phyloP scores from a whole-genome alignment of 495 filamentous ascomycete species.

The Jackrogersella minutella region DNA sequence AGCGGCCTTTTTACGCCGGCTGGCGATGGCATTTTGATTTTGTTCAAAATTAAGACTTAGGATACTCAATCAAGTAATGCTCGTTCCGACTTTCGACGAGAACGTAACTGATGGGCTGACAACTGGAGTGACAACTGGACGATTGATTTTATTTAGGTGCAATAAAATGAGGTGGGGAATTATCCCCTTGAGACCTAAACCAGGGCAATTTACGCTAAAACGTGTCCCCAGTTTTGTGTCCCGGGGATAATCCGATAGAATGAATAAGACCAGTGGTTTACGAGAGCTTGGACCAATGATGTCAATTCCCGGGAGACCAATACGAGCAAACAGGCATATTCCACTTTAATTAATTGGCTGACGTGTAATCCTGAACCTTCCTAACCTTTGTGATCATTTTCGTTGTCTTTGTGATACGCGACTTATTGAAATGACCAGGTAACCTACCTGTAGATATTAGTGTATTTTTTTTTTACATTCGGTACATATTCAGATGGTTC shows the following conservation, averaged over 20 bases:
- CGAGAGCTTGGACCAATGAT: no score
- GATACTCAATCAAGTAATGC: background rate
- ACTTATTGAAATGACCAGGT: no score
- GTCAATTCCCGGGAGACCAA: no score
- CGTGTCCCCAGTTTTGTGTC: background rate
- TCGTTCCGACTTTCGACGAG: background rate
- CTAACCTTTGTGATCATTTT: no score
- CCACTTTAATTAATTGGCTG: no score
- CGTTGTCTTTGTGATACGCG: no score
- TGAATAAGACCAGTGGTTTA: background rate
- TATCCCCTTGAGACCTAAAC: slow-evolving; percentile 21
- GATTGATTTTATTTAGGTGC: background rate
- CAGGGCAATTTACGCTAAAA: slow-evolving; percentile 14
- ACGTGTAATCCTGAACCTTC: no score
- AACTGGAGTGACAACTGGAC: background rate
- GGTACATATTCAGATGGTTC: no score
- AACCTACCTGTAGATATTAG: no score
- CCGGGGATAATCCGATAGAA: slow-evolving; percentile 10
- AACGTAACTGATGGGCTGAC: background rate
- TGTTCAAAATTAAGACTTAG: background rate
- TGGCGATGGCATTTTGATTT: background rate
- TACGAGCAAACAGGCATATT: no score
- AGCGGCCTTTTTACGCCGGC: background rate
- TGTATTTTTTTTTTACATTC: no score
- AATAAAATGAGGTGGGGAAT: slow-evolving; percentile 9